Base-by-base conservation (phyloP, 176 grass and related monocot genomes). In the Olyra latifolia region DNA sequence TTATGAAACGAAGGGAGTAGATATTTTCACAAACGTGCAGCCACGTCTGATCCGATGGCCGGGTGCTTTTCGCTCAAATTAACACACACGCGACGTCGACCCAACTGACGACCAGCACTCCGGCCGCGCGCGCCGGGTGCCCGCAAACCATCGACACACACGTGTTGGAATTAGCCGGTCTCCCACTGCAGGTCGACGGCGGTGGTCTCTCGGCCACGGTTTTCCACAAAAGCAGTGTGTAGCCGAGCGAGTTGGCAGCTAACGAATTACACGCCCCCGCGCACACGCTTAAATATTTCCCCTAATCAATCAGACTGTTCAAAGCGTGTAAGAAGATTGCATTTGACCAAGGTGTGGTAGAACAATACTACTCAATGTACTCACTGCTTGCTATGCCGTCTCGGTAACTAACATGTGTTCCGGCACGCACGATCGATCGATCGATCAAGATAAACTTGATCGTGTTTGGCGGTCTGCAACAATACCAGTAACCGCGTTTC, bases 141-240 rank as follows among this genome's bases (percentile, higher is more conserved):
- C 32, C 32, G 32, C 32, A n/a, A n/a, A n/a, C n/a, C n/a, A 66
- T 47, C 70, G 30, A 14, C 52, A 53, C 53, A 62, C 53, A 23
- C 16, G 46, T 14, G 80, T 64, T 64, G 32, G 32, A 50, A 27
- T 69, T 69, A 20, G 72, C 70, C 74, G 61, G 19, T 52, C 54
- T 83, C 74, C 69, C 76, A 69, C 76, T 80, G 22, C 24, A 49
- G 57, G 66, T 60, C 68, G 32, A 60, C 19, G 52, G 11, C 76
- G 14, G 35, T 32, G 66, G 76, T 57, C 38, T 45, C 46, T 32
- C 43, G 35, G 27, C 40, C 39, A 79, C 25, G 44, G 43, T 35
- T 68, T 68, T 75, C 70, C 19, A 47, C 44, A 84, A 72, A 80
- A 80, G 87, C 81, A 75, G 58, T 80, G 29, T 60, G 76, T 80